Base-by-base conservation (phyloP, 129 eudicot genomes). In the Sambucus nigra region DNA sequence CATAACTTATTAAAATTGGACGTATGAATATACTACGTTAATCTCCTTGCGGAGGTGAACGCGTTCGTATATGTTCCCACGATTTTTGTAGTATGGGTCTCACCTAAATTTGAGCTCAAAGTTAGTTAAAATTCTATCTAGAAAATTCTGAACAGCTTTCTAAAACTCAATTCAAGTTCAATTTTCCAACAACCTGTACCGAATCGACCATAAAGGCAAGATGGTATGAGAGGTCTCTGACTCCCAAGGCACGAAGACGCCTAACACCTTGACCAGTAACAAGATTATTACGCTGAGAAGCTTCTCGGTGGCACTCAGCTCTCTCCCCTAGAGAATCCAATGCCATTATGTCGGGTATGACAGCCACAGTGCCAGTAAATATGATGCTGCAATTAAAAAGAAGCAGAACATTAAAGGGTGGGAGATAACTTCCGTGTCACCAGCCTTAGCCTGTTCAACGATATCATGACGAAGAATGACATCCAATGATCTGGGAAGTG, bases 371-470 rank as follows among this genome's bases (percentile, higher is more conserved):
- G 5, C 98, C 98, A 25, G 95, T 86, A 60, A 92, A 92, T 23
- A 92, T 68, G 44, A 86, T 96, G 79, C 99, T 92, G 79, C 57
- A 65, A 69, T 25, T 2, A 20, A 16, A 44, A 46, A 24, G 21
- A 26, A 31, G 26, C 51, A 48, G 7, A 13, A 14, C 5, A 49
- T 46, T 17, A 57, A 26, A 8, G 32, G 1, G 9, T 7, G 11
- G 3, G n/a, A 5, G 47, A 19, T 24, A 21, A 4, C 73, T 6
- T 82, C 86, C 99, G 91, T 92, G 75, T 92, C 99, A 63, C 99
- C 99, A 28, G 99, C 99, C 55, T 95, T 82, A 44, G 99, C 96
- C 55, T 86, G 99, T 64, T 92, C 99, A 55, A 92, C 99, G 73
- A 92, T 86, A 55, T 92, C 99, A 63, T 92, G 99, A 3, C 96